phyloP scores from a whole-genome alignment of 2,329 filamentous ascomycete genomes.

The Sphaceloma murrayae region DNA sequence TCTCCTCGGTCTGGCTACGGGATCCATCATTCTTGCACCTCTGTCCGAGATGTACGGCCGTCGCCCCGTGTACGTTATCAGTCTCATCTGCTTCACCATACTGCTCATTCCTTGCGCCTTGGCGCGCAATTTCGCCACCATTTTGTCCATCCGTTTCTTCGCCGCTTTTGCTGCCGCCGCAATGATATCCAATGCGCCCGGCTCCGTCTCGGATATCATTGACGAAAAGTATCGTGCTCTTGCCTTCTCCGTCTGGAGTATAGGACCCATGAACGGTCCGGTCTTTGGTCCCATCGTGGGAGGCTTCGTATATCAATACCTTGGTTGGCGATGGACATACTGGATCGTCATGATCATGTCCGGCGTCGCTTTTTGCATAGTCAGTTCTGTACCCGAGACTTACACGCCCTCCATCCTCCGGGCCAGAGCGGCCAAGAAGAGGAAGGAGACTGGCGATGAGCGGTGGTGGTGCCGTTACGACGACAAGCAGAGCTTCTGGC shows the following conservation, averaged over 20 bases:
- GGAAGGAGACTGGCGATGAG: conserved; percentile 60
- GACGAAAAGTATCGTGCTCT: conserved; percentile 68
- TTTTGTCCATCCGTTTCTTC: conserved; percentile 67
- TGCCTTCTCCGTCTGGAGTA: conserved; percentile 73
- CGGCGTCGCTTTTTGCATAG: conserved; percentile 50
- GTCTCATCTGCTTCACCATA: conserved; percentile 54
- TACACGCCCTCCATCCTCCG: conserved; percentile 65
- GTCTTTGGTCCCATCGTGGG: conserved; percentile 61
- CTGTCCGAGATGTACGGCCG: conserved; percentile 62
- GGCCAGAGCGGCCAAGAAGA: conserved; percentile 51
- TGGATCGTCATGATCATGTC: conserved; percentile 59
- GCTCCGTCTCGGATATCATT: conserved; percentile 75
- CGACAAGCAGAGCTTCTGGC: conserved; percentile 52
- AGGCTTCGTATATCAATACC: conserved; percentile 65
- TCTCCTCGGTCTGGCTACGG: conserved; percentile 61
- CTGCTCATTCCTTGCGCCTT: conserved; percentile 64
- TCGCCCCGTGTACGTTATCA: conserved; percentile 56
- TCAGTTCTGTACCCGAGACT: conserved; percentile 59
- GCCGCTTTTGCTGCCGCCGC: conserved; percentile 65
- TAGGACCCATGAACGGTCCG: conserved; percentile 71
- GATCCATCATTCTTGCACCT: conserved; percentile 64
- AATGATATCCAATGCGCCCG: conserved; percentile 75
- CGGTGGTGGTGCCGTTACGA: conserved; percentile 77
- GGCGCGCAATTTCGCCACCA: conserved; percentile 55
- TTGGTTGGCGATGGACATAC: conserved; percentile 58